These are phyloP conservation scores for Miscanthus sacchariflorus DNA, from an alignment of 202 grass and related monocot species.

Conservation along the genomic window DNA sequence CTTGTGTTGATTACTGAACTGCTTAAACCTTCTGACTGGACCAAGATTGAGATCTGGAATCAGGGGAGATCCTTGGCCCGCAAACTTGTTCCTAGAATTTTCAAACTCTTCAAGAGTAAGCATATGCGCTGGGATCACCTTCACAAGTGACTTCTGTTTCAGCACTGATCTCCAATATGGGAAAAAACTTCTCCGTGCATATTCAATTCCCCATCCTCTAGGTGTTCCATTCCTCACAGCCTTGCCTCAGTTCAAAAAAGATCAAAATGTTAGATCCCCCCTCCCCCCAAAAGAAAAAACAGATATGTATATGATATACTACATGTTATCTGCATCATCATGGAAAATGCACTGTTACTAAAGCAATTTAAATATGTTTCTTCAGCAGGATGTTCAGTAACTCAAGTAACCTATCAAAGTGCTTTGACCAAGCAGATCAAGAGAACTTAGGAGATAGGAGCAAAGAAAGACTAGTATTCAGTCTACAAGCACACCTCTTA, in stretches of 20 bases:
- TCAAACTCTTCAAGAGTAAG: not conserved
- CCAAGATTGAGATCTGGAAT: not conserved
- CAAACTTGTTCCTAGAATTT: not conserved
- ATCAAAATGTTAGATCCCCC: not conserved
- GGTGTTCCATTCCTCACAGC: not conserved
- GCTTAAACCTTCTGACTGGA: not conserved
- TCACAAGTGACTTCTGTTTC: not conserved
- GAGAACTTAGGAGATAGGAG: too few species aligned
- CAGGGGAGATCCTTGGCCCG: not conserved
- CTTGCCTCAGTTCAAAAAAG: not conserved
- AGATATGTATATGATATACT: not conserved
- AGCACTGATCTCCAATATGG: constrained; percentile 33
- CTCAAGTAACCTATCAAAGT: not conserved
- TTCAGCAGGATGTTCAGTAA: not conserved
- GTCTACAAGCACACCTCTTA: not conserved
- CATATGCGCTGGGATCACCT: not conserved
- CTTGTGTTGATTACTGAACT: constrained; percentile 2
- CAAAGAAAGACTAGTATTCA: not conserved
- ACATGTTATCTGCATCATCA: not conserved
- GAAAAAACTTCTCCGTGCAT: not conserved
- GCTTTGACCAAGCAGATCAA: too few species aligned
- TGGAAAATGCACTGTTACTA: not conserved
- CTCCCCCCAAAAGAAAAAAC: not conserved
- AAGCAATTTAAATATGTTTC: not conserved
- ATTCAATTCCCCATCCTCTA: not conserved